A percentile compares a stretch with the other conserved stretches of the same genome.
Conservation (phyloP, 2,329 filamentous ascomycete genomes). For the Alternaria panax region DNA sequence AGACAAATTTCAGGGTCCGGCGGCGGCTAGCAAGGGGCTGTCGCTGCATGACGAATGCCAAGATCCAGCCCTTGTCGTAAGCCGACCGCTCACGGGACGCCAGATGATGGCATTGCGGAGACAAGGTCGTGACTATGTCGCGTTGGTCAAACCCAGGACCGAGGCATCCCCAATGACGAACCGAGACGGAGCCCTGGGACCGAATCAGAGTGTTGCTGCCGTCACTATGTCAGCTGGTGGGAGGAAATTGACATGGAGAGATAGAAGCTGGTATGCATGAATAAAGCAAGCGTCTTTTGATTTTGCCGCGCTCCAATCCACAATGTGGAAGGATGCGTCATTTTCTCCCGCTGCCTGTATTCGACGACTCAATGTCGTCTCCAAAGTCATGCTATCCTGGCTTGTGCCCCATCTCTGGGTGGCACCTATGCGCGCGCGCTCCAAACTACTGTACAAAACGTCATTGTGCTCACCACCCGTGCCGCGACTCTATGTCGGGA, state of each 20-base stretch:
- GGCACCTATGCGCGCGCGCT: conserved; percentile 16
- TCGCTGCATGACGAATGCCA: conserved; percentile 33
- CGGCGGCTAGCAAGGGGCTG: conserved; percentile 12
- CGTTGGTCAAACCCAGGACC: conserved; percentile 9
- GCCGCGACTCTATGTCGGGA: conserved; percentile 14
- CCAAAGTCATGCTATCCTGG: conserved; percentile 14
- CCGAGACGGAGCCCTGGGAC: conserved; percentile 4
- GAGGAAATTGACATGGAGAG: neutral
- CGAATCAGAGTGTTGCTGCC: conserved; percentile 9
- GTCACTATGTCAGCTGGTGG: conserved; percentile 19
- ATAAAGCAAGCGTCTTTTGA: conserved; percentile 33
- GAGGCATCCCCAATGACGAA: conserved; percentile 16
- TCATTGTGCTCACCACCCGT: conserved; percentile 34
- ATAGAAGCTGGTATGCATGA: conserved; percentile 3
- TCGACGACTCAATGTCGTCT: conserved; percentile 23
- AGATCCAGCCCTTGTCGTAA: conserved; percentile 14
- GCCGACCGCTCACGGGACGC: conserved; percentile 19
- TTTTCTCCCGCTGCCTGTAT: conserved; percentile 29
- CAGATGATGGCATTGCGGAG: conserved; percentile 33
- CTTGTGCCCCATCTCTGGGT: conserved; percentile 2
- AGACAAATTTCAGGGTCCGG: conserved; percentile 28
- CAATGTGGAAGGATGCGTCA: conserved; percentile 35
- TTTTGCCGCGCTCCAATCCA: conserved; percentile 28
- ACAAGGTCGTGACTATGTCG: conserved; percentile 4
- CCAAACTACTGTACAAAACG: conserved; percentile 44